Percentiles rank a stretch among this genome's conserved stretches.
phyloP scores from a whole-genome alignment of 208 protist genomes.

The Trypanosoma rangeli region DNA sequence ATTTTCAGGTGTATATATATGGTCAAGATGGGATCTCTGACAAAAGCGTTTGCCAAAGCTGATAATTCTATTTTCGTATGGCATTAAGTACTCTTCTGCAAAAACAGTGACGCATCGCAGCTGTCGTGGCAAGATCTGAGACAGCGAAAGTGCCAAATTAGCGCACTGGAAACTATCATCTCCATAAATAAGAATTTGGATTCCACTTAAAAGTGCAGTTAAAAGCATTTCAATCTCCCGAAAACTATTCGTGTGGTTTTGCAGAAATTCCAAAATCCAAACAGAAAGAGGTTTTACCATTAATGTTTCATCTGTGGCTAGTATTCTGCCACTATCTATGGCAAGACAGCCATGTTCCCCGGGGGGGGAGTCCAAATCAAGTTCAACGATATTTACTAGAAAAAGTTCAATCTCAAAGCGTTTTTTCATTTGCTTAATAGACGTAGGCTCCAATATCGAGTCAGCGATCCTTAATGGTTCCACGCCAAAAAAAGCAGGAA shows the following conservation, averaged over 20 bases:
- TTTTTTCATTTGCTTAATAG: constrained; percentile 5
- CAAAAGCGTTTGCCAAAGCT: constrained; percentile 31
- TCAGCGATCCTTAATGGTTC: constrained; percentile 9
- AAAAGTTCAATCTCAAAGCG: constrained; percentile 10
- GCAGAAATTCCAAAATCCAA: constrained; percentile 59
- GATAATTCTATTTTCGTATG: constrained; percentile 58
- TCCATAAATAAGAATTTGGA: constrained; percentile 69
- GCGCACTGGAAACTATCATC: constrained; percentile 40
- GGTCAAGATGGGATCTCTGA: constrained; percentile 7
- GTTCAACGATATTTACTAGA: constrained; percentile 9
- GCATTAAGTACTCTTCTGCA: constrained; percentile 63
- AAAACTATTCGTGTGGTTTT: constrained; percentile 4
- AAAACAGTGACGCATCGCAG: constrained; percentile 32
- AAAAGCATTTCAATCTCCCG: constrained; percentile 43
- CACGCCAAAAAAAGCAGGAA: constrained; percentile 32
- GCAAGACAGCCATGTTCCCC: neutral
- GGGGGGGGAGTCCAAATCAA: constrained; percentile 8
- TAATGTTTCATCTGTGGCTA: constrained; percentile 2
- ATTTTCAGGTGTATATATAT: neutral
- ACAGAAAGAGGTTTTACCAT: constrained; percentile 50
- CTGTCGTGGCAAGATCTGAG: constrained; percentile 53
- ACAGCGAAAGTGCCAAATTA: constrained; percentile 52
- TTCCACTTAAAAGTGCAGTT: constrained; percentile 59
- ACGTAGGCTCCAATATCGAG: neutral
- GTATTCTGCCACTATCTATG: constrained; percentile 3